These are phyloP conservation scores for Cystofilobasidium macerans DNA, from an alignment of 768 basidiomycete genomes.

Conservation along the genomic window DNA sequence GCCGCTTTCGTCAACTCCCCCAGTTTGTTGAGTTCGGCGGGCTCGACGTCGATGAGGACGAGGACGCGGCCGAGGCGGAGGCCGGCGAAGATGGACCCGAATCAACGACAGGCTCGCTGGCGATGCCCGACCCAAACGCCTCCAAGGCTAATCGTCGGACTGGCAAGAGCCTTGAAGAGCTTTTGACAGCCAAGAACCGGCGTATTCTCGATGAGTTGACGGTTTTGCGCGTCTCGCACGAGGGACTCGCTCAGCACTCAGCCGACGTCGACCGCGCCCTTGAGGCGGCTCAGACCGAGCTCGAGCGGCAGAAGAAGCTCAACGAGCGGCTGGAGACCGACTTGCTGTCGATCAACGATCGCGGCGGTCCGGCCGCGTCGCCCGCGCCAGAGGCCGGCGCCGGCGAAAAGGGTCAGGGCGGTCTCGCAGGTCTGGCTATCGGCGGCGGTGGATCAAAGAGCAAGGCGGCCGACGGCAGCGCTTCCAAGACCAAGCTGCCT, in stretches of 20 bases:
- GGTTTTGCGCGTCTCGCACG: constrained; percentile 72
- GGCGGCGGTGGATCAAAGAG: constrained; percentile 36
- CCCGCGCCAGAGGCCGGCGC: constrained; percentile 21
- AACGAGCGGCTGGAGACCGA: constrained; percentile 91
- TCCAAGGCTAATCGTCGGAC: constrained; percentile 59
- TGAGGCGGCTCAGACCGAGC: constrained; percentile 50
- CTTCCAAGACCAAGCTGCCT: neutral
- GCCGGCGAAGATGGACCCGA: constrained; percentile 2
- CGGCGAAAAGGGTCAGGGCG: constrained; percentile 43
- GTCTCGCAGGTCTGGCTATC: constrained; percentile 62
- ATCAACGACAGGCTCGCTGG: constrained; percentile 42
- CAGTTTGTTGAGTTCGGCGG: constrained; percentile 96
- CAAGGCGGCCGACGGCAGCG: neutral
- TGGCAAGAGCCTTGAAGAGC: constrained; percentile 74
- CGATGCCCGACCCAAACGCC: constrained; percentile 75
- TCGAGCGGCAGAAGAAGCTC: constrained; percentile 63
- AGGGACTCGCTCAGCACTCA: constrained; percentile 65
- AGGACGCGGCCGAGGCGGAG: constrained; percentile 39
- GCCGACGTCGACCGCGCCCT: constrained; percentile 51
- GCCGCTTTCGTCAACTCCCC: neutral
- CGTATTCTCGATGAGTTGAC: constrained; percentile 84
- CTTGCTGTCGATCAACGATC: constrained; percentile 65
- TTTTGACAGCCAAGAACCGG: constrained; percentile 88
- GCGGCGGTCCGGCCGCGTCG: constrained; percentile 27
- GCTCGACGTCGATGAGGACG: constrained; percentile 62